These are phyloP conservation scores for Nemania bipapillata DNA, from an alignment of 2,329 filamentous ascomycete genomes.

Conservation along the genomic window DNA sequence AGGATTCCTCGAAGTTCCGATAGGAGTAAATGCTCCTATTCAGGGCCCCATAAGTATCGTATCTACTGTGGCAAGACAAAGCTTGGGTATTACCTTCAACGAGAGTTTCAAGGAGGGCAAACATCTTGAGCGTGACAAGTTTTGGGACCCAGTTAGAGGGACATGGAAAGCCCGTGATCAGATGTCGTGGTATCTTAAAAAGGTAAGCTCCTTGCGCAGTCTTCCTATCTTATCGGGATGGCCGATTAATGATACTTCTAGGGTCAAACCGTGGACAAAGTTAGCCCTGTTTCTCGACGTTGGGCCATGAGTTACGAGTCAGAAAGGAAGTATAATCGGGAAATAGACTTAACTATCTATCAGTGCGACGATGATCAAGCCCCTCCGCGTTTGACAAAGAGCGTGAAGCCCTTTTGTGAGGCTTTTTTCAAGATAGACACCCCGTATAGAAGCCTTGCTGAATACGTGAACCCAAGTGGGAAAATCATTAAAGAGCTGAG, in stretches of 20 bases:
- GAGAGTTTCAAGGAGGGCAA: not conserved
- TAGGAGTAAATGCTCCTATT: too few relatives aligned
- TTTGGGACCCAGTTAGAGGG: conserved; percentile 12
- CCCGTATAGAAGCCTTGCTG: not conserved
- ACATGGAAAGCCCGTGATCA: conserved; percentile 1
- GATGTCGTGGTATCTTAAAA: conserved; percentile 24
- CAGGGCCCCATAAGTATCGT: not conserved
- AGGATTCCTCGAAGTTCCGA: conserved; percentile 5
- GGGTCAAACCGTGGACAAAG: too few relatives aligned
- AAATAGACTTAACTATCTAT: too few relatives aligned
- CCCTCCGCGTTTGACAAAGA: not conserved
- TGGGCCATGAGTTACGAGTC: too few relatives aligned
- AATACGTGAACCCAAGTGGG: not conserved
- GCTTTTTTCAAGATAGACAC: not conserved
- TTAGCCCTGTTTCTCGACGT: too few relatives aligned
- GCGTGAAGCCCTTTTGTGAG: conserved; percentile 11
- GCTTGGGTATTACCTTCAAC: not conserved
- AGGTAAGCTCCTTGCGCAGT: not conserved
- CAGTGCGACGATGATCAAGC: too few relatives aligned
- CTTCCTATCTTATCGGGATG: too few relatives aligned
- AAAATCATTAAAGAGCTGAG: conserved; percentile 2
- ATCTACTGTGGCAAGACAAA: not conserved
- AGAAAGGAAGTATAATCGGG: too few relatives aligned
- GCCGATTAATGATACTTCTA: too few relatives aligned
- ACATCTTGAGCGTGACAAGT: conserved; percentile 14